Base-by-base conservation (phyloP, 495 filamentous ascomycete genomes). In the Cladorrhinum samala region DNA sequence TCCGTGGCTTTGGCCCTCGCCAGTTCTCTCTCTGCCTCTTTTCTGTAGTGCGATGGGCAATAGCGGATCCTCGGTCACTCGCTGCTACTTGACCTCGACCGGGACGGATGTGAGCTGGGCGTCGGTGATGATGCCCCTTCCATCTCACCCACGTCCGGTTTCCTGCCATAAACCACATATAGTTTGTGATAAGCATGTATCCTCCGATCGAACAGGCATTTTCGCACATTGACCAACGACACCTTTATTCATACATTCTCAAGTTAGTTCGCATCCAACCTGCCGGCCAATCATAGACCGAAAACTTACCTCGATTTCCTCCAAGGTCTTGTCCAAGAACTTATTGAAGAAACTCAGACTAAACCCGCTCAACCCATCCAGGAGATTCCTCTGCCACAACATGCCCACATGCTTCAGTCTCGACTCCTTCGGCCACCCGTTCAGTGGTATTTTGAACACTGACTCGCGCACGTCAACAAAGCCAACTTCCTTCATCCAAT, bases 381-480 rank as follows among this genome's bases (percentile, higher is more conserved):
- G 51, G 45, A 75, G 37, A 25, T 67, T 62, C 27, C 56, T 36
- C 46, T 69, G 64, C 71, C 68, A 73, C 30, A 64, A 41, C 53
- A 63, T 59, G 18, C 70, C 70, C 9, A 72, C 49, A 8, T 64
- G 61, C 24, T 67, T 64, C 0, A 64, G 45, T 9, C 59, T 53
- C 13, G 13, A 6, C 3, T 63, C 62, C 24, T 51, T 53, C 7
- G 71, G 54, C 61, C 85, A 87, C 2, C 72, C 65, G 54, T 81
- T 83, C 14, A 76, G 68, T 2, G 84, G 85, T 1, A 84, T 57
- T 63, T 82, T 83, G 55, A 72, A 72, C 5, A 78, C 49, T 11
- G 64, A 61, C 60, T 84, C 76, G 41, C 80, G 68, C 14, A 88
- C 73, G 50, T 87, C 82, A 9, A 81, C 77, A 49, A 85, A 88